Base-by-base conservation (phyloP, 2,329 filamentous ascomycete genomes). In the Aspergillus fijiensis region DNA sequence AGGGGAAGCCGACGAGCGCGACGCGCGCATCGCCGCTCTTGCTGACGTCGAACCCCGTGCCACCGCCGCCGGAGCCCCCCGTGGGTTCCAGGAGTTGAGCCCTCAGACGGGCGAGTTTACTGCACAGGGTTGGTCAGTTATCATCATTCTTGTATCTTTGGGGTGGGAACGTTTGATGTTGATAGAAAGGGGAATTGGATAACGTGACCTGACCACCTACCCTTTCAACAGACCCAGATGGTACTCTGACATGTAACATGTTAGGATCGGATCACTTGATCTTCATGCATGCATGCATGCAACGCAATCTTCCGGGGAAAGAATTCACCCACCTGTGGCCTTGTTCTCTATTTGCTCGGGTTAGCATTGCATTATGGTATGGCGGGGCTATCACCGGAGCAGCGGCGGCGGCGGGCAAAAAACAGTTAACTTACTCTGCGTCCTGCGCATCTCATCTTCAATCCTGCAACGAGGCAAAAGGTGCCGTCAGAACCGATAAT, bases 381-480 rank as follows among this genome's bases (percentile, higher is more conserved):
- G 14, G 33, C 14, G 33, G 27, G 27, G 27, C 27, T 29, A 29
- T 9, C 27, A 29, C 9, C 27, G 27, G 27, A 29, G 7, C 27
- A 29, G 27, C 23, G 3, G 9, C 33, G 33, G 33, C 10, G 33
- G 33, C 14, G 39, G 14, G 39, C 45, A 51, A 29, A 59, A 59
- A 50, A 48, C 51, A 57, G 49, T 58, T 59, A 63, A 71, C 86
- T 82, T 87, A 96, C 94, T 99, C 82, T 99, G 95, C 72, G 95
- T 99, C 87, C 87, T 94, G 77, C 87, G 89, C 95, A 99, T 99
- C 89, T 99, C 95, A 81, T 96, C 93, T 86, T 99, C 95, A 73
- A 99, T 99, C 88, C 94, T 97, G 69, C 14, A 25, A 29, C 23
- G 59, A 57, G n/a, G 60, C 55, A 49, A 69, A 27, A 27, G 21